Conservation (phyloP, 2,329 filamentous ascomycete genomes). For the Fusarium hostae region DNA sequence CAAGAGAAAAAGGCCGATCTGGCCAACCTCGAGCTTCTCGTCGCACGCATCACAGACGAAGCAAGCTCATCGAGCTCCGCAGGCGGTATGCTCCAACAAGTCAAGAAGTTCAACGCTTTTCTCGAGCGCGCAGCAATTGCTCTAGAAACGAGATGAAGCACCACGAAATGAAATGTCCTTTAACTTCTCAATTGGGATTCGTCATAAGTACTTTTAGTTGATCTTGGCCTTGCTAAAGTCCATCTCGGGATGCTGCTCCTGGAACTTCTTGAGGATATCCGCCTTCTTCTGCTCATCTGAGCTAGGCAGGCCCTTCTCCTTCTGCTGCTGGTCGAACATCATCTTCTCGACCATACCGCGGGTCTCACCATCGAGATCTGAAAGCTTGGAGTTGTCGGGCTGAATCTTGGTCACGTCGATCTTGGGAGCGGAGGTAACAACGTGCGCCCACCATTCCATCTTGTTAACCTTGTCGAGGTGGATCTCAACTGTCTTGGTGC, state of each 20-base stretch:
- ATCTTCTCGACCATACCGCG: slow-evolving; percentile 99
- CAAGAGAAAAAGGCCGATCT: slow-evolving; percentile 62
- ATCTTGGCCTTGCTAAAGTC: slow-evolving; percentile 79
- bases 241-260: slow-evolving; percentile 80
- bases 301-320: slow-evolving; percentile 88
- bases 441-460: slow-evolving; percentile 98
- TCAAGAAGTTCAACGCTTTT: slow-evolving; percentile 71
- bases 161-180: slow-evolving; percentile 8
- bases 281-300: slow-evolving; percentile 96
- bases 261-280: slow-evolving; percentile 93
- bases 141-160: slow-evolving; percentile 59
- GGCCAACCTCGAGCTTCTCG: slow-evolving; percentile 66
- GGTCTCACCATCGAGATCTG: slow-evolving; percentile 94
- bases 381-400: slow-evolving; percentile 90
- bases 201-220: slow-evolving; percentile 50
- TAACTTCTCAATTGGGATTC: background rate
- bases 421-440: slow-evolving; percentile 85
- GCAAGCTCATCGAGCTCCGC: slow-evolving; percentile 60
- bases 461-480: slow-evolving; percentile 97
- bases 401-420: slow-evolving; percentile 96
- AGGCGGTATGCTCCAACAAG: slow-evolving; percentile 65
- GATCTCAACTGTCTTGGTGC: slow-evolving; percentile 75
- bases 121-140: slow-evolving; percentile 69
- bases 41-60: slow-evolving; percentile 65
- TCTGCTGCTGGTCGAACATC: slow-evolving; percentile 99